Conservation (phyloP, 805 yeast genomes). For the Metschnikowia borealis region DNA sequence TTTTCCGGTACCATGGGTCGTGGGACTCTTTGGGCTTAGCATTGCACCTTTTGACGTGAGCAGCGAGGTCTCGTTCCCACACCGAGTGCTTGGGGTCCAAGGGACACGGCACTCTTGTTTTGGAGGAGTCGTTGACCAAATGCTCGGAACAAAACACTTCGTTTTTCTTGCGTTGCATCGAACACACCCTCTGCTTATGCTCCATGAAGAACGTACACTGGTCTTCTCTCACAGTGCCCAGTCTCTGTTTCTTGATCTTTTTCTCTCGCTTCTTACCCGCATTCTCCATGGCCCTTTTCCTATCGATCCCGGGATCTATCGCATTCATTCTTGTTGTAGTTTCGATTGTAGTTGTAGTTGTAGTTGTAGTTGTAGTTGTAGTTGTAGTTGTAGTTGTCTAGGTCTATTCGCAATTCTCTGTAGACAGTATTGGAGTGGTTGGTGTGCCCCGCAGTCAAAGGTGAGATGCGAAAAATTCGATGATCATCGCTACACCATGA, state of each 20-base stretch:
- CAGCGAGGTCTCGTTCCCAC: slow-evolving; percentile 52
- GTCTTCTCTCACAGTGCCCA: slow-evolving; percentile 5
- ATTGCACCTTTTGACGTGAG: slow-evolving; percentile 63
- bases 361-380: too few species aligned
- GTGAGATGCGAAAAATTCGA: slow-evolving; percentile 3
- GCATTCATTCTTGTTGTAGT: neutral
- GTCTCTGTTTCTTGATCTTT: slow-evolving; percentile 3
- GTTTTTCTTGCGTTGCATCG: slow-evolving; percentile 51
- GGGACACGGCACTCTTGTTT: slow-evolving; percentile 66
- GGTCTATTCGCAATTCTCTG: too few species aligned
- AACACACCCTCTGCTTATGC: slow-evolving; percentile 55
- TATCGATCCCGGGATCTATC: neutral
- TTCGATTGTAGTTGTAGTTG: neutral
- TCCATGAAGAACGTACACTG: slow-evolving; percentile 48
- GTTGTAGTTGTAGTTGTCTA: too few species aligned
- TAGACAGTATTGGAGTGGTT: neutral
- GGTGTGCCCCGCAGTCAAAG: neutral
- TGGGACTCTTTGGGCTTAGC: slow-evolving; percentile 32
- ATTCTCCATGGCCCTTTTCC: too few species aligned
- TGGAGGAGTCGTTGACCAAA: slow-evolving; percentile 21
- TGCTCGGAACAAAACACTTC: slow-evolving; percentile 64
- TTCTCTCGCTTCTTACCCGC: neutral
- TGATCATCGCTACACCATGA: slow-evolving; percentile 14
- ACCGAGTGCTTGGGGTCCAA: slow-evolving; percentile 71
- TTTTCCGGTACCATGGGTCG: slow-evolving; percentile 49